A percentile compares a stretch with the other conserved stretches of the same genome.
Evolutionary conservation across 495 filamentous ascomycete genomes (phyloP).

Genomic region (Aspergillus sclerotiicarbonarius): DNA sequence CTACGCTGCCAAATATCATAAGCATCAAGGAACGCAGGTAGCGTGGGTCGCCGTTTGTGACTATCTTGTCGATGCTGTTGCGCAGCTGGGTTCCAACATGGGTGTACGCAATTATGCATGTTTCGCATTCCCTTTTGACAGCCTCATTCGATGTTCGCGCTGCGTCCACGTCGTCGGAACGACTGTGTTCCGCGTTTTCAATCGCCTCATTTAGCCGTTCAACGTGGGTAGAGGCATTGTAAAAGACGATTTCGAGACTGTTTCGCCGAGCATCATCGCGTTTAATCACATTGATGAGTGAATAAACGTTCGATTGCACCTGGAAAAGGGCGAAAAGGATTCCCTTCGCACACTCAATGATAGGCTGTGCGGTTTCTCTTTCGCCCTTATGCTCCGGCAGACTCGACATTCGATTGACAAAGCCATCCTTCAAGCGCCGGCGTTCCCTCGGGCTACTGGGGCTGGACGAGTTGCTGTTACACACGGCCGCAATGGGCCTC

Average conservation of each 20-base stretch:
- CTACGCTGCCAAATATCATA: constrained; percentile 74
- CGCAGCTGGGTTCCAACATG: constrained; percentile 70
- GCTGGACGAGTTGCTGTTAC: constrained; percentile 53
- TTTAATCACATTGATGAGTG: constrained; percentile 67
- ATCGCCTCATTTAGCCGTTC: constrained; percentile 73
- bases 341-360: constrained; percentile 80
- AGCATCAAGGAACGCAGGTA: constrained; percentile 80
- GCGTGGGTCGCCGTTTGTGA: constrained; percentile 70
- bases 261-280: constrained; percentile 65
- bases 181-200: constrained; percentile 56
- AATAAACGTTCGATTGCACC: constrained; percentile 72
- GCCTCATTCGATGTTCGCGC: constrained; percentile 47
- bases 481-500: constrained; percentile 41
- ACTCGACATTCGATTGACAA: constrained; percentile 76
- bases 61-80: constrained; percentile 66
- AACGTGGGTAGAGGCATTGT: constrained; percentile 71
- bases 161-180: constrained; percentile 38
- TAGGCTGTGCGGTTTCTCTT: constrained; percentile 54
- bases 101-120: constrained; percentile 72
- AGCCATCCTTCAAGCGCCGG: constrained; percentile 49
- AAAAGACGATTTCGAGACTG: constrained; percentile 73
- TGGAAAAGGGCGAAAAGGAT: constrained; percentile 83
- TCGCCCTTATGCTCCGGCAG: constrained; percentile 78
- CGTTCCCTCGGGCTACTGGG: constrained; percentile 56
- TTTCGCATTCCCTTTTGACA: constrained; percentile 64